Conservation (phyloP, 1,284 basidiomycete species). For the Tylopilus sp. region DNA sequence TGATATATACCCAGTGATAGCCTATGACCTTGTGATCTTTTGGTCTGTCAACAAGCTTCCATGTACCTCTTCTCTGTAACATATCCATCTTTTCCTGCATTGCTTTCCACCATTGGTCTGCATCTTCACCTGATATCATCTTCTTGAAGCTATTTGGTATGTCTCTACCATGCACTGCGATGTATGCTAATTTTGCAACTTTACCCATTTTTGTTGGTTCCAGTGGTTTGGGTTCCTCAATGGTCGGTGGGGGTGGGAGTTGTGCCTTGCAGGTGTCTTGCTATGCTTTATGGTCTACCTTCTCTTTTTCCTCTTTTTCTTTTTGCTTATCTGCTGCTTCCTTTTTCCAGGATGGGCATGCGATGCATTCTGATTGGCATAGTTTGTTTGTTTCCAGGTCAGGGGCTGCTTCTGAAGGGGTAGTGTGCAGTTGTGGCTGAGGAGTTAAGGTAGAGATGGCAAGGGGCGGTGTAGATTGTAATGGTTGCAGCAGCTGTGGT, state of each 20-base stretch:
- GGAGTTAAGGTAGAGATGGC: too few species aligned
- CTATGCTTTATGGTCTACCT: too few species aligned
- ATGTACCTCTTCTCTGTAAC: background rate
- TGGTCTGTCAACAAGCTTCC: background rate
- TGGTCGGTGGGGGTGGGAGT: too few species aligned
- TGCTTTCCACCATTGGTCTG: background rate
- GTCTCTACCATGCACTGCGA: background rate
- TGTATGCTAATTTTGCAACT: background rate
- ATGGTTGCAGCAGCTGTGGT: too few species aligned
- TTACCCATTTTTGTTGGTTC: too few species aligned
- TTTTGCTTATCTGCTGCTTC: background rate
- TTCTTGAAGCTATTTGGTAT: background rate
- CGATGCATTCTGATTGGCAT: background rate
- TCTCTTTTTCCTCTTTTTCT: background rate
- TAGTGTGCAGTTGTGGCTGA: too few species aligned
- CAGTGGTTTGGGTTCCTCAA: too few species aligned
- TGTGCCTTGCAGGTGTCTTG: too few species aligned
- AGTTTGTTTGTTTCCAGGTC: too few species aligned
- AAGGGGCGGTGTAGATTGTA: too few species aligned
- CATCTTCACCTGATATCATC: background rate
- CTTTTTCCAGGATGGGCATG: constrained; percentile 1
- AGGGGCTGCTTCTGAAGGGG: too few species aligned
- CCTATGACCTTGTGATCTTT: background rate
- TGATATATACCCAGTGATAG: background rate
- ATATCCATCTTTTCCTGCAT: background rate